Evolutionary conservation across 2,329 filamentous ascomycete species (phyloP).

Genomic region (Calonectria pseudoturangicola): DNA sequence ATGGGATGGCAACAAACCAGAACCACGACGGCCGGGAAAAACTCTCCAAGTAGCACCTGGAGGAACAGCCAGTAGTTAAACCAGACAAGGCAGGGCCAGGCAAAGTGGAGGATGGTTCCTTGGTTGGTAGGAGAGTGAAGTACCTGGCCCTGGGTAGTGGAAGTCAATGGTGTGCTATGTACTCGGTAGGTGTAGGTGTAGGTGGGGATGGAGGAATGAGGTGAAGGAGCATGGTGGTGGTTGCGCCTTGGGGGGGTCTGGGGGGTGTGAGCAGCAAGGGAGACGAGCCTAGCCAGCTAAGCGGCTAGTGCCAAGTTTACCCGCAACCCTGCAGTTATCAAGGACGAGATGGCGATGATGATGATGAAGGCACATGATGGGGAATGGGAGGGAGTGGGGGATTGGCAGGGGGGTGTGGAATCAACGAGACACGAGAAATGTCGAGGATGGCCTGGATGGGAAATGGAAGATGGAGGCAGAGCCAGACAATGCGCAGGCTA

Average conservation of each 20-base stretch:
- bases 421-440: conserved; percentile 33
- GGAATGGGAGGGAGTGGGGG: conserved; percentile 38
- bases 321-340: conserved; percentile 52
- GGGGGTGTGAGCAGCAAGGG: conserved; percentile 48
- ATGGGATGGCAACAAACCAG: conserved; percentile 53
- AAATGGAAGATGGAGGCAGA: conserved; percentile 43
- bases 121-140: conserved; percentile 41
- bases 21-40: conserved; percentile 45
- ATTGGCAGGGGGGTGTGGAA: conserved; percentile 36
- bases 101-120: conserved; percentile 44
- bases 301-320: conserved; percentile 50
- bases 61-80: conserved; percentile 44
- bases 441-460: conserved; percentile 27
- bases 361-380: conserved; percentile 51
- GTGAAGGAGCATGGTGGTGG: conserved; percentile 38
- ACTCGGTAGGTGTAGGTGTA: conserved; percentile 41
- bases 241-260: conserved; percentile 39
- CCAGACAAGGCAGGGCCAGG: conserved; percentile 43
- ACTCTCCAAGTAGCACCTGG: conserved; percentile 42
- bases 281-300: conserved; percentile 45
- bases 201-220: conserved; percentile 42
- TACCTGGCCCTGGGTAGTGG: conserved; percentile 42
- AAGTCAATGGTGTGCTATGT: conserved; percentile 40
- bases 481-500: conserved; percentile 36
- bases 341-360: conserved; percentile 44